phyloP scores from a whole-genome alignment of 306 rosid species.

The Gynostemma pentaphyllum region DNA sequence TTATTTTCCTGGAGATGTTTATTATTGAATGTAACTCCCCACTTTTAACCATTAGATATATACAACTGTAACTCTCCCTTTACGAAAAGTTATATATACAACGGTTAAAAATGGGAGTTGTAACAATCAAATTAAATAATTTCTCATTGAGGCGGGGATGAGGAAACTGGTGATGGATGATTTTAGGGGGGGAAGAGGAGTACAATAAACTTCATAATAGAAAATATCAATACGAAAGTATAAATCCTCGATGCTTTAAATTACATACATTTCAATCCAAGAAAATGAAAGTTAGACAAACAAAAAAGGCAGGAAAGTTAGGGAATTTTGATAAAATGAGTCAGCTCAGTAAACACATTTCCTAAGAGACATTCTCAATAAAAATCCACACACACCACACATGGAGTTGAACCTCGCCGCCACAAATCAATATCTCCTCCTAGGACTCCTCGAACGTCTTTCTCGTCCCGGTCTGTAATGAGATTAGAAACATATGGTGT shows the following conservation, averaged over 20 bases:
- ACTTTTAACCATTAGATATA: no score
- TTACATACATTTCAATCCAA: background rate
- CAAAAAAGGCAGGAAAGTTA: background rate
- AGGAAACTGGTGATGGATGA: no score
- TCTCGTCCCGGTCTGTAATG: conserved; percentile 53
- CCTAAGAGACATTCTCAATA: conserved; percentile 5
- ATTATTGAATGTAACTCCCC: no score
- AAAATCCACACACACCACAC: conserved; percentile 16
- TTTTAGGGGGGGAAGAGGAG: no score
- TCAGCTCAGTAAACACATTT: background rate
- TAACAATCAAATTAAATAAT: no score
- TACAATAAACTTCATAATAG: no score
- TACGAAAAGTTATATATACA: no score
- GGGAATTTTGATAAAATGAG: conserved; percentile 2
- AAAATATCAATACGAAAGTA: no score
- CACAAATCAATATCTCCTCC: conserved; percentile 61
- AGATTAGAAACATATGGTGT: background rate
- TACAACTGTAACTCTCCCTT: no score
- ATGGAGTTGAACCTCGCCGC: background rate
- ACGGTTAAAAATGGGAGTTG: no score
- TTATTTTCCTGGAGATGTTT: no score
- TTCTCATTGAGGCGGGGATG: no score
- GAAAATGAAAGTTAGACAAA: background rate
- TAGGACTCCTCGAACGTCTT: conserved; percentile 93
- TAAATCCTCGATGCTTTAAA: background rate